Percentiles rank a stretch among this genome's conserved stretches.
Conservation (phyloP, 331 rosid genomes). For the Saraca asoca region DNA sequence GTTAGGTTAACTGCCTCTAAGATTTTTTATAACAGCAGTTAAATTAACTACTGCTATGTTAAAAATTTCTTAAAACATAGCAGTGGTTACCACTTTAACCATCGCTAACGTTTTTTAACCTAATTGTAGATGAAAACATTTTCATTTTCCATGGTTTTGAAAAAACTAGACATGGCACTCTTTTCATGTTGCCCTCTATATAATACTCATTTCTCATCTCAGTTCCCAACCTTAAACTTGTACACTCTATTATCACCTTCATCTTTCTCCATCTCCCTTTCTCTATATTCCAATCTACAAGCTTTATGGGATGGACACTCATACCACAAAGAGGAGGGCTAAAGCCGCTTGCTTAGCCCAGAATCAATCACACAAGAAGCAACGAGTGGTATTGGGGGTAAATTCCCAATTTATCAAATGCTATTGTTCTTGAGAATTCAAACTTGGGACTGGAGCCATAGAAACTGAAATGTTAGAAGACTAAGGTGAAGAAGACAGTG, state of each 20-base stretch:
- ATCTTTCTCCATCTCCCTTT: neutral
- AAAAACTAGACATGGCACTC: constrained; percentile 15
- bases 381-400: constrained; percentile 67
- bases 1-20: too few species aligned
- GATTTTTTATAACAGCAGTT: too few species aligned
- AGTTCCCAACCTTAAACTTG: neutral
- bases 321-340: constrained; percentile 44
- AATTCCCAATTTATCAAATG: constrained; percentile 44
- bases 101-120: too few species aligned
- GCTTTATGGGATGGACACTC: constrained; percentile 19
- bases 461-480: constrained; percentile 24
- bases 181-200: neutral
- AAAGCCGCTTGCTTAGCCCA: constrained; percentile 31
- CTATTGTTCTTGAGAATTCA: neutral
- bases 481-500: constrained; percentile 30
- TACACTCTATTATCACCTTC: neutral
- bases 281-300: neutral
- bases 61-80: too few species aligned
- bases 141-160: neutral
- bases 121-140: too few species aligned
- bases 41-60: too few species aligned
- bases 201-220: neutral
- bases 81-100: too few species aligned
- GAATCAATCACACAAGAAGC: constrained; percentile 30
- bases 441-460: neutral